These are phyloP conservation scores for Solanum verrucosum DNA, from an alignment of 257 asterid species.

Conservation along the genomic window DNA sequence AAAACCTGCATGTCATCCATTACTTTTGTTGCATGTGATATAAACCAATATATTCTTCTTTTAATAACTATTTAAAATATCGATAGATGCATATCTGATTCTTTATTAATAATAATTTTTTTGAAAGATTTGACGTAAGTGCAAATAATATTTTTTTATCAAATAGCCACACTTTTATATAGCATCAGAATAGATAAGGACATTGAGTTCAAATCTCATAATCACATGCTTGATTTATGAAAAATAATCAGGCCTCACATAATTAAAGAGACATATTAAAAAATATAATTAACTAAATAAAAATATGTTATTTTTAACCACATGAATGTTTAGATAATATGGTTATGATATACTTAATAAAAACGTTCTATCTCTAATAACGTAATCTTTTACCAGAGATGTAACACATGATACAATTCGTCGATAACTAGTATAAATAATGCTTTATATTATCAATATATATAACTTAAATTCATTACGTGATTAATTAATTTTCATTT, in stretches of 20 bases:
- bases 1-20: neutral
- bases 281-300: neutral
- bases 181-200: too few relatives aligned
- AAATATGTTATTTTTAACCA: neutral
- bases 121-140: accelerated
- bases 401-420: neutral
- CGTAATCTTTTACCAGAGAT: neutral
- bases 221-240: neutral
- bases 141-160: neutral
- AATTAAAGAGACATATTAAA: neutral
- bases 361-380: neutral
- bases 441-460: neutral
- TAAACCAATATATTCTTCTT: neutral
- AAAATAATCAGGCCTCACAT: neutral
- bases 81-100: neutral
- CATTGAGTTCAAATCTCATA: too few relatives aligned
- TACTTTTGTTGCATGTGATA: neutral
- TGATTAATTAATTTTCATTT: neutral
- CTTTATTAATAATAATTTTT: too few relatives aligned
- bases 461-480: neutral
- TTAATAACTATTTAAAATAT: neutral
- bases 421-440: too few relatives aligned
- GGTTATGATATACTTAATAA: neutral
- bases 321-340: neutral
- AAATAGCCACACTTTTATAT: neutral